phyloP scores from a whole-genome alignment of 177 flowering plant species.

The Vitis hybrid region DNA sequence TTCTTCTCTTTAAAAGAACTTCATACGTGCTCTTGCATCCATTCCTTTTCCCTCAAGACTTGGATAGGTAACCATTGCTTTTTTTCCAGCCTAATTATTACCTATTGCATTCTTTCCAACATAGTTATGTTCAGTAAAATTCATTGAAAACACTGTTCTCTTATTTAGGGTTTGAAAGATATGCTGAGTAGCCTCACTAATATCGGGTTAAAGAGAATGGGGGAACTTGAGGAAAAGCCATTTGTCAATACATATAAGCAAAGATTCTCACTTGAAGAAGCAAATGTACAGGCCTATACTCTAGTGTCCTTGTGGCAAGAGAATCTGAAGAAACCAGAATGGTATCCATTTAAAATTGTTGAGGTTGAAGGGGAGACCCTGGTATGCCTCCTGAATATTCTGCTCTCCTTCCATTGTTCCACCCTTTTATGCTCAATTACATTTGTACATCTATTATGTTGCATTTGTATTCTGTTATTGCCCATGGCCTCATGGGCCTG shows the following conservation, averaged over 20 bases:
- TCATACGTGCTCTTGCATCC: too few species aligned
- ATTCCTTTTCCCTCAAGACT: too few species aligned
- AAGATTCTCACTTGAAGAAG: constrained; percentile 12
- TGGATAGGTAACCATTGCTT: too few species aligned
- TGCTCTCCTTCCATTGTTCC: neutral
- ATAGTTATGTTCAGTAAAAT: too few species aligned
- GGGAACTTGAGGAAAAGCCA: constrained; percentile 16
- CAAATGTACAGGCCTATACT: constrained; percentile 8
- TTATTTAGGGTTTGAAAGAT: constrained; percentile 15
- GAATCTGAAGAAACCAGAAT: constrained; percentile 18
- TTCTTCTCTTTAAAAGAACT: too few species aligned
- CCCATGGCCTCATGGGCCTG: too few species aligned
- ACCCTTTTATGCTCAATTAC: too few species aligned
- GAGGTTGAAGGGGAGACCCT: constrained; percentile 2
- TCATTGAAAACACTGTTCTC: neutral
- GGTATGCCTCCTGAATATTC: constrained; percentile 20
- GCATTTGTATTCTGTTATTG: too few species aligned
- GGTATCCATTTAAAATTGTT: constrained; percentile 24
- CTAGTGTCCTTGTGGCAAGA: constrained; percentile 27
- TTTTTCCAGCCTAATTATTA: too few species aligned
- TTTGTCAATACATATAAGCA: constrained; percentile 15
- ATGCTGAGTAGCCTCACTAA: constrained; percentile 6
- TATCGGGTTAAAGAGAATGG: constrained; percentile 28
- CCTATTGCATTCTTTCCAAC: too few species aligned
- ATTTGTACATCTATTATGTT: too few species aligned